Evolutionary conservation across 257 asterid species (phyloP), one percentile per base, ranked within the genome.

Genomic region (Parsonsia alboflavescens): DNA sequence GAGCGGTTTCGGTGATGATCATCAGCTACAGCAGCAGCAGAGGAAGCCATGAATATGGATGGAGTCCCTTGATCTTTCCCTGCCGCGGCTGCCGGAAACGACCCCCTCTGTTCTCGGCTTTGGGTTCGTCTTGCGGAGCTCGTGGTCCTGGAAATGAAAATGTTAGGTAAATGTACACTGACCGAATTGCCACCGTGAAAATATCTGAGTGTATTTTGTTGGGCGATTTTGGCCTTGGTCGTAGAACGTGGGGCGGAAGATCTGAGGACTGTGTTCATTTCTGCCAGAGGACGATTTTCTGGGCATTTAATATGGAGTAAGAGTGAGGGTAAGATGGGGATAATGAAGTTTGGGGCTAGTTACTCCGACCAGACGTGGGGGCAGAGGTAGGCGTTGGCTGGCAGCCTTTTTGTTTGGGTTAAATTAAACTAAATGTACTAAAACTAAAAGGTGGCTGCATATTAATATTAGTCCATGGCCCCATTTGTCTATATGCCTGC

Each of bases 41-140:
- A 57, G 39, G 89, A 46, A 17, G 94, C 89, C 96, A 89, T 88
- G 79, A 58, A 73, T 59, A 2, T 12, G 6, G 73, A 52, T 62
- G 69, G 69, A 73, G 72, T 77, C 42, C 68, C 26, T 52, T 48
- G 80, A 73, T 73, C 75, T 68, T 78, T 73, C 61, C 75, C 79
- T 26, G 81, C 83, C 74, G 58, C 78, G 53, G 53, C 79, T 39
- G 64, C 75, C 33, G 69, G 56, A 67, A 46, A 63, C 16, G 74
- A 70, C 74, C 26, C 50, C 63, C 44, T 11, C 0, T 42, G 69
- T 46, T 41, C 30, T 21, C 22, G 50, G 16, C 6, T 26, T 36
- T 28, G 72, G 42, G 65, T 59, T 70, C 33, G 63, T 52, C n/a
- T 68, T 44, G 73, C 30, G 52, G 65, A 4, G 6, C 66, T 6